Conservation (phyloP, 2,329 filamentous ascomycete genomes). For the Aspergillus calidoustus region DNA sequence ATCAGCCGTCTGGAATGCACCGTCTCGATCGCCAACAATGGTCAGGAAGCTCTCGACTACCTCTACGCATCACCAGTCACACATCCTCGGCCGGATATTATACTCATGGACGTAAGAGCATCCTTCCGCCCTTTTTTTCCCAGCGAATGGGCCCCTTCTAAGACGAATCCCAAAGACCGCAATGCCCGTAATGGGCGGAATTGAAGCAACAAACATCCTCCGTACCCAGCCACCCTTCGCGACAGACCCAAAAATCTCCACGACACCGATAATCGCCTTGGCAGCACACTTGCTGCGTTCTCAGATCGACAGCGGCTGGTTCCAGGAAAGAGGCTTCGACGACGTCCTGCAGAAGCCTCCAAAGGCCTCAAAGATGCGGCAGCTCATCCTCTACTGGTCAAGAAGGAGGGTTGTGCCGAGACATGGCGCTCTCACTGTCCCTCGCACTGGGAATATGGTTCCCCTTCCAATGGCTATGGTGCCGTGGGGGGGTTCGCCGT, state of each 20-base stretch:
- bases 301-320: too few relatives aligned
- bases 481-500: neutral
- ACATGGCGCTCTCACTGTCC: neutral
- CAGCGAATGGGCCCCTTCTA: too few relatives aligned
- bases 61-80: neutral
- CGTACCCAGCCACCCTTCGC: slow-evolving; percentile 6
- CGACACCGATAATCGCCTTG: slow-evolving; percentile 4
- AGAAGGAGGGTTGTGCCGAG: neutral
- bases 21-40: neutral
- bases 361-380: neutral
- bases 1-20: neutral
- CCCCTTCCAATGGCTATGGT: neutral
- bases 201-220: slow-evolving; percentile 6
- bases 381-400: slow-evolving; percentile 1
- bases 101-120: slow-evolving; percentile 12
- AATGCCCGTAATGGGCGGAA: slow-evolving; percentile 13
- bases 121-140: neutral
- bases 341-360: neutral
- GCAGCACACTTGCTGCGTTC: neutral
- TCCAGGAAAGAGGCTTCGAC: neutral
- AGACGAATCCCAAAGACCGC: neutral
- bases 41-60: slow-evolving; percentile 11
- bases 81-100: slow-evolving; percentile 5
- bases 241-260: neutral
- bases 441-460: neutral